Percentiles rank a stretch among this genome's conserved stretches.
These are phyloP conservation scores for Amanita thiersii DNA, from an alignment of 768 basidiomycete species.

Conservation along the genomic window DNA sequence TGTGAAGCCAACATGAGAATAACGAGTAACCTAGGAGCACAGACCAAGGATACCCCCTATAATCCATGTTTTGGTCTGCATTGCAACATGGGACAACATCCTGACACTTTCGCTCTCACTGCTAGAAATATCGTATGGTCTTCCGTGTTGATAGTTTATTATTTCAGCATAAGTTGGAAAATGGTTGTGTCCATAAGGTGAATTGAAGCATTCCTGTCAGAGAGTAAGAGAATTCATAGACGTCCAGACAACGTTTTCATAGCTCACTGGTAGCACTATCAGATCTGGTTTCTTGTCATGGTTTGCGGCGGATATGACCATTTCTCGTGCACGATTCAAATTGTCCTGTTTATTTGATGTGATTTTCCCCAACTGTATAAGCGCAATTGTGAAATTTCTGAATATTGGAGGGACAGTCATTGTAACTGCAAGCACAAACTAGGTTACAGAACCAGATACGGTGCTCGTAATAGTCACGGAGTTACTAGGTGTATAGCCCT, in stretches of 20 bases:
- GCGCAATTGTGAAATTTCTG: constrained; percentile 75
- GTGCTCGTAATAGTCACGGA: too few relatives aligned
- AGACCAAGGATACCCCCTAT: constrained; percentile 62
- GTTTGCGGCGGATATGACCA: constrained; percentile 59
- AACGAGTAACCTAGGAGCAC: not conserved
- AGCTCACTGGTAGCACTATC: constrained; percentile 74
- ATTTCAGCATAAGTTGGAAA: constrained; percentile 82
- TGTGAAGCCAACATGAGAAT: constrained; percentile 21
- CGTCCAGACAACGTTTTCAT: not conserved
- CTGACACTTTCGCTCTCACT: constrained; percentile 70
- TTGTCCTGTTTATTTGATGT: constrained; percentile 69
- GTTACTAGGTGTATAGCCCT: too few relatives aligned
- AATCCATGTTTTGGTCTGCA: constrained; percentile 76
- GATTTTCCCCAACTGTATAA: constrained; percentile 82
- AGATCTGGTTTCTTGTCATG: constrained; percentile 57
- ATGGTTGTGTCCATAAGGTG: constrained; percentile 70
- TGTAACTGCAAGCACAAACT: too few relatives aligned
- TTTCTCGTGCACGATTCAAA: constrained; percentile 72
- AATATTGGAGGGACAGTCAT: too few relatives aligned
- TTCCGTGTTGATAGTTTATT: constrained; percentile 54
- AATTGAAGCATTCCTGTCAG: constrained; percentile 88
- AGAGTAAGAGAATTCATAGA: not conserved
- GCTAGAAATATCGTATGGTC: constrained; percentile 45
- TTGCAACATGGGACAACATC: constrained; percentile 77
- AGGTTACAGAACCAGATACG: too few relatives aligned